These are phyloP conservation scores for Syncephalastrum sp. DNA, from an alignment of 371 early-diverging fungal genomes.

Conservation along the genomic window DNA sequence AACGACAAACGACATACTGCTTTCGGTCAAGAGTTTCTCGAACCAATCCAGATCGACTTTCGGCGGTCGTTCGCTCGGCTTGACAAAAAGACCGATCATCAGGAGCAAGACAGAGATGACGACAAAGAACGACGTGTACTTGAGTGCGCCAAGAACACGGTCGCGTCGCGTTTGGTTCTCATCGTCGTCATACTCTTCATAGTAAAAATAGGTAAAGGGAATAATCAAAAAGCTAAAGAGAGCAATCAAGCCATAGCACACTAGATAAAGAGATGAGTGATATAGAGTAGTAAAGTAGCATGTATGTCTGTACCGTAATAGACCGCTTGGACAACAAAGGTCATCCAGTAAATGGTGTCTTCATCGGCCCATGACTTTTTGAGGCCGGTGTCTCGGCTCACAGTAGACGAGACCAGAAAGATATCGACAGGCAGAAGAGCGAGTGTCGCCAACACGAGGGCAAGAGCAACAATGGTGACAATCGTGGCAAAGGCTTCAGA, in stretches of 20 bases:
- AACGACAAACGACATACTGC: constrained; percentile 30
- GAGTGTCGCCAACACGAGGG: constrained; percentile 53
- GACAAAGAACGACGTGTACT: constrained; percentile 58
- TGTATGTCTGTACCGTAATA: constrained; percentile 50
- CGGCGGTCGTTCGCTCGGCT: constrained; percentile 32
- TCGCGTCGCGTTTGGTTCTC: constrained; percentile 31
- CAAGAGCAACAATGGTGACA: constrained; percentile 51
- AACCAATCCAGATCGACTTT: constrained; percentile 58
- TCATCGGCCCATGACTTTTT: constrained; percentile 67
- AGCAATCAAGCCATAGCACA: constrained; percentile 50
- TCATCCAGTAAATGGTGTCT: constrained; percentile 47
- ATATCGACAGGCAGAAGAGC: constrained; percentile 68
- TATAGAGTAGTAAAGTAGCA: neutral
- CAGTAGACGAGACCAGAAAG: constrained; percentile 65
- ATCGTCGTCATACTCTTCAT: constrained; percentile 58
- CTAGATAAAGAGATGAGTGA: constrained; percentile 22
- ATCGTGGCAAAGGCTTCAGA: constrained; percentile 56
- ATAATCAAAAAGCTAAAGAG: constrained; percentile 55
- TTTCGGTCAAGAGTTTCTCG: constrained; percentile 42
- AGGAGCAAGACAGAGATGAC: constrained; percentile 43
- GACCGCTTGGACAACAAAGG: constrained; percentile 36
- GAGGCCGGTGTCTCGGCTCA: constrained; percentile 55
- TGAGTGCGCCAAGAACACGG: constrained; percentile 41
- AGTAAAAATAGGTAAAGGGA: constrained; percentile 69
- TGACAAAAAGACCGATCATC: constrained; percentile 47